Evolutionary conservation across 306 rosid species (phyloP).

Genomic region (Sphenostylis stenocarpa): DNA sequence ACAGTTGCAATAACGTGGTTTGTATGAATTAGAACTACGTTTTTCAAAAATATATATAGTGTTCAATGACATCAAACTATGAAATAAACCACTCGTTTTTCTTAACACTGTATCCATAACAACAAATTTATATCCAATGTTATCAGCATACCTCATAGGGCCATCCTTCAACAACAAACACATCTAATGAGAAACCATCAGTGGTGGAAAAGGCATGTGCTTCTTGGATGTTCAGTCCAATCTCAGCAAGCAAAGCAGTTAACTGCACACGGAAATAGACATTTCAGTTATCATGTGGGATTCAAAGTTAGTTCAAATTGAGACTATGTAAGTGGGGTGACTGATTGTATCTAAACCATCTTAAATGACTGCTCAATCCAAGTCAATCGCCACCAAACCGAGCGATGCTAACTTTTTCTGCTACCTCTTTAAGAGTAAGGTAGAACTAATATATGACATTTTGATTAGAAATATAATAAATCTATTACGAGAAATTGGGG

Average conservation of each 20-base stretch:
- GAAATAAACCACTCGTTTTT: background rate
- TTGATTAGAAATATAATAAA: background rate
- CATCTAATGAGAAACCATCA: conserved; percentile 95
- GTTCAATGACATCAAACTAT: background rate
- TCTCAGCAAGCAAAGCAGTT: conserved; percentile 94
- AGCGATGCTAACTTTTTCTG: conserved; percentile 10
- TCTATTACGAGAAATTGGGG: background rate
- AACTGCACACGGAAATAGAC: conserved; percentile 58
- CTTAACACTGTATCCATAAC: background rate
- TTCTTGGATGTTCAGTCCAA: conserved; percentile 97
- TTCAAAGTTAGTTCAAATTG: conserved; percentile 17
- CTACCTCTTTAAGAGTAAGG: background rate
- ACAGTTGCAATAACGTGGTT: background rate
- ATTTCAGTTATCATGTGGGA: conserved; percentile 9
- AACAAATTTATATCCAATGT: conserved; percentile 25
- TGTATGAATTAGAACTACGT: background rate
- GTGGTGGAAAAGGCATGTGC: conserved; percentile 97
- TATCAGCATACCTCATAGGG: conserved; percentile 73
- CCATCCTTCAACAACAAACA: conserved; percentile 99
- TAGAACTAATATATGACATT: background rate
- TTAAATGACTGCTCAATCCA: background rate
- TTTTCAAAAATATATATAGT: conserved; percentile 8
- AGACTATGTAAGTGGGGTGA: conserved; percentile 20
- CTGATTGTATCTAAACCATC: background rate
- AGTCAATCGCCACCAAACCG: conserved; percentile 10